phyloP scores from a whole-genome alignment of 208 protist genomes.

The Acanthamoeba polyphaga region DNA sequence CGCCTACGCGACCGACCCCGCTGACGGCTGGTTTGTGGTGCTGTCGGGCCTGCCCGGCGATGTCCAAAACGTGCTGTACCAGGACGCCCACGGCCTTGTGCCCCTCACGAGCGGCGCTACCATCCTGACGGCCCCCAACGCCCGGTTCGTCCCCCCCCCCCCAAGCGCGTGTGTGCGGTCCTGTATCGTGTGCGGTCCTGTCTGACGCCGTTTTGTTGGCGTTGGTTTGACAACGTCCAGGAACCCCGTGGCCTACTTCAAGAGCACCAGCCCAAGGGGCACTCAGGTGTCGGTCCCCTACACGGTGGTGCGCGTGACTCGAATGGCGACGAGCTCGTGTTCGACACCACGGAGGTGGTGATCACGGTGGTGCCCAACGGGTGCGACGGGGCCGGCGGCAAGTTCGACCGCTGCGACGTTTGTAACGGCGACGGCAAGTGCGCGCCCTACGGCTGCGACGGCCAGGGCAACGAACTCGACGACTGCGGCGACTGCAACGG shows the following conservation, averaged over 20 bases:
- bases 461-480: not conserved
- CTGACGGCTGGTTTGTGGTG: not conserved
- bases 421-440: slow-evolving; percentile 42
- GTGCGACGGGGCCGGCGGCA: not conserved
- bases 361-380: not conserved
- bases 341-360: not conserved
- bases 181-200: no score
- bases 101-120: not conserved
- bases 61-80: not conserved
- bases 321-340: not conserved
- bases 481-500: slow-evolving; percentile 22
- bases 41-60: not conserved
- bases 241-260: not conserved
- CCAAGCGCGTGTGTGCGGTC: no score
- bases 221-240: not conserved
- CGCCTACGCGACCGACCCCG: not conserved
- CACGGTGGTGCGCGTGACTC: not conserved
- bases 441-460: slow-evolving; percentile 17
- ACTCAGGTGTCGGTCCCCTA: not conserved
- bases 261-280: not conserved
- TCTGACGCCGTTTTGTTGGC: not conserved
- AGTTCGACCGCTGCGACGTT: not conserved
- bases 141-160: not conserved
- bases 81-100: not conserved
- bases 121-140: not conserved